These are phyloP conservation scores for Boletellus emodensis DNA, from an alignment of 768 basidiomycete species.

Conservation along the genomic window DNA sequence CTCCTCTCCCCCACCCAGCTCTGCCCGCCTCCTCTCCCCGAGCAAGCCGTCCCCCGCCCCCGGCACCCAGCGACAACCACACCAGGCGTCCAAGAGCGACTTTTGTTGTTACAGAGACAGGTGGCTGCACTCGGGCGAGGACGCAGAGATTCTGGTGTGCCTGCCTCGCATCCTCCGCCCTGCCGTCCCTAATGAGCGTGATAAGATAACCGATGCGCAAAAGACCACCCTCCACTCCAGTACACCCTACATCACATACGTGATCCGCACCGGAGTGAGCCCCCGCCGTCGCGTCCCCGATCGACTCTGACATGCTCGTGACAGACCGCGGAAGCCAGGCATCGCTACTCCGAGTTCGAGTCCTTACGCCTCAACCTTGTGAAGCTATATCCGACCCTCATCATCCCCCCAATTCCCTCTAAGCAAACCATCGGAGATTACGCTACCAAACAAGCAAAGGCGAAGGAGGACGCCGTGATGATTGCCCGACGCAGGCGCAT, in stretches of 20 bases:
- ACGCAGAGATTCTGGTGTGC: constrained; percentile 73
- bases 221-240: constrained; percentile 90
- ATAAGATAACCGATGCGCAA: constrained; percentile 89
- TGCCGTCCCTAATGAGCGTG: constrained; percentile 11
- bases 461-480: constrained; percentile 91
- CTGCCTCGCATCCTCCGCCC: not conserved
- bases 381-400: constrained; percentile 91
- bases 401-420: constrained; percentile 96
- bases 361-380: constrained; percentile 79
- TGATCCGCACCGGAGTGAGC: constrained; percentile 82
- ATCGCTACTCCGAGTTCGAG: constrained; percentile 98
- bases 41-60: constrained; percentile 50
- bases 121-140: constrained; percentile 77
- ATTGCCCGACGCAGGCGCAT: constrained; percentile 91
- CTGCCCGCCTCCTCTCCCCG: constrained; percentile 47
- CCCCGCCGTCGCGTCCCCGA: not conserved
- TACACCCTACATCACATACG: constrained; percentile 91
- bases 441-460: constrained; percentile 94
- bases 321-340: constrained; percentile 76
- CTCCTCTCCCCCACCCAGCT: constrained; percentile 49
- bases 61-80: constrained; percentile 50
- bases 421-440: constrained; percentile 96
- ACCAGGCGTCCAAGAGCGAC: constrained; percentile 62
- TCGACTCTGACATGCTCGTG: constrained; percentile 8
- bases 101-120: constrained; percentile 76